Evolutionary conservation across 139 green algal genomes (phyloP), one percentile per base, ranked within the genome.

Genomic region (Yamagishiella unicocca): DNA sequence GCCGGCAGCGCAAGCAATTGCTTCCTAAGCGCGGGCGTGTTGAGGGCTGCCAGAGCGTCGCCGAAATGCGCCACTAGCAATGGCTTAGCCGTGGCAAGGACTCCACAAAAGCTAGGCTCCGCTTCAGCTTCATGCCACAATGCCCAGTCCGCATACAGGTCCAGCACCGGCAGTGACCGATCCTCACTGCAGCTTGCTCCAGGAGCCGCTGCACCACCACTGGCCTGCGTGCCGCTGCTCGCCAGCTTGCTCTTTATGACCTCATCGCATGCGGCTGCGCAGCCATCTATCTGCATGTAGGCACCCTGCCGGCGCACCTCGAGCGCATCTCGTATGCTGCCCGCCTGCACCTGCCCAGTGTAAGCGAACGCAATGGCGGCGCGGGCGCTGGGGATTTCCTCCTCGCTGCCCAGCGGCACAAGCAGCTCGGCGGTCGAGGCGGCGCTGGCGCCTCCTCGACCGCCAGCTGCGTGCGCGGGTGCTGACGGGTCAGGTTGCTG

Each of bases 211-310:
- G n/a, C n/a, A n/a, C n/a, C n/a, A n/a, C n/a, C n/a, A n/a, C n/a
- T n/a, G n/a, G n/a, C n/a, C n/a, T n/a, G n/a, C n/a, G n/a, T n/a
- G n/a, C n/a, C n/a, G n/a, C n/a, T n/a, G n/a, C n/a, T n/a, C n/a
- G n/a, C n/a, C n/a, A 53, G 21, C 68, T 27, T 7, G 68, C 68
- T 10, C 68, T 31, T 46, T 1, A 76, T 46, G 35, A 76, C 21
- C 21, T 76, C 68, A 27, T 76, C 68, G 33, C 68, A 76, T 24
- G 68, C 68, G 9, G 68, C 68, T 1, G 68, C 68, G 8, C 68
- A 76, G 68, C 68, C 68, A 29, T 50, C 12, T 4, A 76, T 76
- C 68, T 76, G 68, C 14, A 76, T 33, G 33, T 76, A 76, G 68
- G 35, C 68, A 9, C 35, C 68, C 33, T 76, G 68, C 33, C 68